These are phyloP conservation scores for Alternaria sp. DNA, from an alignment of 2,329 filamentous ascomycete genomes.

Conservation along the genomic window DNA sequence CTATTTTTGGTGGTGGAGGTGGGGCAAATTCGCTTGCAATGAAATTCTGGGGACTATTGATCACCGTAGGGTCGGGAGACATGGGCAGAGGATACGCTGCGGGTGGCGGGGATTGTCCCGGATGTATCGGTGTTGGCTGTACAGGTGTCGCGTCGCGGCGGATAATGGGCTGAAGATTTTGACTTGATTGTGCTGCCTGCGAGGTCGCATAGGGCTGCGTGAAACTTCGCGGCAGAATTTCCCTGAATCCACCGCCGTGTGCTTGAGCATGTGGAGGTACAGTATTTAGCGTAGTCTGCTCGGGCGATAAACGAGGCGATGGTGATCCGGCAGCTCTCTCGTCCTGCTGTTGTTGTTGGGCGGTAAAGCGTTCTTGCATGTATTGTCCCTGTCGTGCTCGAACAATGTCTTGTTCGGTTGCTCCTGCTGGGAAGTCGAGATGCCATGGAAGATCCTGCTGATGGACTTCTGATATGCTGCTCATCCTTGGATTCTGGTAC, in stretches of 20 bases:
- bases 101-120: conserved; percentile 22
- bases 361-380: conserved; percentile 41
- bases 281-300: conserved; percentile 24
- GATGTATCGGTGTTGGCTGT: conserved; percentile 32
- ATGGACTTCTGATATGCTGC: conserved; percentile 43
- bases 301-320: conserved; percentile 34
- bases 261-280: conserved; percentile 17
- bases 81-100: conserved; percentile 37
- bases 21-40: conserved; percentile 23
- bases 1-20: conserved; percentile 30
- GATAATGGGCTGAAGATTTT: conserved; percentile 13
- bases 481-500: conserved; percentile 40
- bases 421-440: conserved; percentile 42
- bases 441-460: conserved; percentile 41
- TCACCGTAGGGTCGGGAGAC: conserved; percentile 25
- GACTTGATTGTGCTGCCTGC: conserved; percentile 14
- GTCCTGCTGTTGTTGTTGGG: conserved; percentile 40
- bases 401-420: conserved; percentile 46
- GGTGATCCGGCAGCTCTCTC: conserved; percentile 40
- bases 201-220: conserved; percentile 33
- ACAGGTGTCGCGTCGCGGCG: conserved; percentile 20
- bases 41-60: conserved; percentile 32
- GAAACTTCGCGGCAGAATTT: conserved; percentile 42
- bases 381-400: conserved; percentile 45
- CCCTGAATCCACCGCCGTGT: conserved; percentile 40